phyloP scores from a whole-genome alignment of 2,329 filamentous ascomycete species.

The Leptodontidium sp. region DNA sequence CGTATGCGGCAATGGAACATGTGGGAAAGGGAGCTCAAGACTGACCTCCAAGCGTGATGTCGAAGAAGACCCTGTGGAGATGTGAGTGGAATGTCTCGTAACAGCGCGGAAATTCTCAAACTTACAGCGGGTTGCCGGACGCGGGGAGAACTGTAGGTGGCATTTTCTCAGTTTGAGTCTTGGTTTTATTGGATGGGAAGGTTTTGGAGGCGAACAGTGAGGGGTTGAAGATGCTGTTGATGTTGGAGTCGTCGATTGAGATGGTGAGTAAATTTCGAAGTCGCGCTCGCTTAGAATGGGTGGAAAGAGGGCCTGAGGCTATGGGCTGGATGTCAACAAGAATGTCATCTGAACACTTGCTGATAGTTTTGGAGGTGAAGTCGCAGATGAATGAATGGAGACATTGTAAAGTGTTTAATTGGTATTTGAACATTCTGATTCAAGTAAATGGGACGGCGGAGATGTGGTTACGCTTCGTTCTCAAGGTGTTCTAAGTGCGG shows the following conservation, averaged over 20 bases:
- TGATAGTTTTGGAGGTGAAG: neutral
- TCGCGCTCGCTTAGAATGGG: conserved; percentile 4
- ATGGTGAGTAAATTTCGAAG: neutral
- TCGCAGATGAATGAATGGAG: neutral
- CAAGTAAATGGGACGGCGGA: too few species aligned
- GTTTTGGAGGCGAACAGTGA: neutral
- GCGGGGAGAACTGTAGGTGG: conserved; percentile 50
- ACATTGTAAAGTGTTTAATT: neutral
- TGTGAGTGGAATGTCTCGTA: conserved; percentile 32
- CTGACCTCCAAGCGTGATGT: conserved; percentile 80
- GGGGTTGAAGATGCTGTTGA: conserved; percentile 3
- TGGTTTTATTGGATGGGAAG: neutral
- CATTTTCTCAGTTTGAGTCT: conserved; percentile 39
- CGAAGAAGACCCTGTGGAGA: conserved; percentile 62
- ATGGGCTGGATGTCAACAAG: conserved; percentile 5
- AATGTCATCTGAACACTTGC: neutral
- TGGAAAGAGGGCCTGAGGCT: conserved; percentile 8
- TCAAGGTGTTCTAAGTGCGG: too few species aligned
- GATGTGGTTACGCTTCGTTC: too few species aligned
- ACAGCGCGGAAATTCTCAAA: conserved; percentile 34
- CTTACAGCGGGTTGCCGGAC: conserved; percentile 55
- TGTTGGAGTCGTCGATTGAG: neutral
- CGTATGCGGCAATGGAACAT: conserved; percentile 13
- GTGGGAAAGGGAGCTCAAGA: conserved; percentile 31
- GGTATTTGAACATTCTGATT: neutral